Evolutionary conservation across 176 grass and related monocot species (phyloP), one percentile per base, ranked within the genome.

Genomic region (Musa schizocarpa): DNA sequence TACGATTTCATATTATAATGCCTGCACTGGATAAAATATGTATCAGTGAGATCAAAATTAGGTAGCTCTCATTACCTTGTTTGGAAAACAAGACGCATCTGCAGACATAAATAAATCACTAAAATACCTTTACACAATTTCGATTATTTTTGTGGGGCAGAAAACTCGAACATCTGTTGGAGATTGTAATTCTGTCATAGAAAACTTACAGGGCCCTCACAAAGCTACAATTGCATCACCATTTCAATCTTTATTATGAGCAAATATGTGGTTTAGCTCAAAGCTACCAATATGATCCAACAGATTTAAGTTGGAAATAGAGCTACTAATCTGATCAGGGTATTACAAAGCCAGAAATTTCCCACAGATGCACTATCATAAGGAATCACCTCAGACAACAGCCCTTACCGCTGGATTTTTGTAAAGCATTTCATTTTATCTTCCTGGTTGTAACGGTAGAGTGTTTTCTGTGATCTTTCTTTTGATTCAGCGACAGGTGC

Each of bases 81-180:
- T 81, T 82, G 84, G 13, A 75, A n/a, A 83, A 55, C 49, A 72
- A 54, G 52, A 80, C 77, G 59, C 71, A 69, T n/a, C n/a, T n/a
- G n/a, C n/a, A n/a, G n/a, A n/a, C n/a, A n/a, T n/a, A n/a, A n/a
- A n/a, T n/a, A n/a, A 43, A 75, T 72, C 71, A 56, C 69, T 23
- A 81, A 65, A 79, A 50, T 68, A 79, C 65, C 76, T 88, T 93
- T 93, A 98, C 88, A 90, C 86, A 14, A 93, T 91, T 74, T 98
- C 95, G 68, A 93, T 90, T 80, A 98, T 93, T 91, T 98, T 98
- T 72, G 95, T 98, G 72, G 93, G 95, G 76, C 95, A 90, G 85
- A 98, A 98, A 80, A 98, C 93, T 43, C 88, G 88, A 78, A 90
- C 90, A 87, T 98, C 84, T 69, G 81, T 85, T 22, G 76, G 88